Percentiles rank a stretch among this genome's conserved stretches.
phyloP scores from a whole-genome alignment of 768 basidiomycete genomes.

The Lentinus brumalis region DNA sequence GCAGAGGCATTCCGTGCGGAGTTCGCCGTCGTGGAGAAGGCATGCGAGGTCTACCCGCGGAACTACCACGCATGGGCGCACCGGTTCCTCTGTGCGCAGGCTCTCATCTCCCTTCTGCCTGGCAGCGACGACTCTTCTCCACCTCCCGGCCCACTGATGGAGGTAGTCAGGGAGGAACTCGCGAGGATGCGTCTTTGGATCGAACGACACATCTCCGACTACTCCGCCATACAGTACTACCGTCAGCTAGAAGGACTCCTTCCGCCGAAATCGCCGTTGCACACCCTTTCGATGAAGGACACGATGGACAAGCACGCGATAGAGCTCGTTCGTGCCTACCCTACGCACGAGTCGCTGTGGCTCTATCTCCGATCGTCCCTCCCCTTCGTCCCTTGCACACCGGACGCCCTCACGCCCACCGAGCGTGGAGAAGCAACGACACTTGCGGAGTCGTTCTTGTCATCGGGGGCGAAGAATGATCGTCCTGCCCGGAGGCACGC shows the following conservation, averaged over 20 bases:
- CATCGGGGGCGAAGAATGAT: background rate
- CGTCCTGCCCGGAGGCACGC: constrained; percentile 7
- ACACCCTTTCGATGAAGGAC: background rate
- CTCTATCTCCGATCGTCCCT: constrained; percentile 48
- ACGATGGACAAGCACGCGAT: constrained; percentile 40
- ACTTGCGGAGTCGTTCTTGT: background rate
- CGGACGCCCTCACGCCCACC: no score
- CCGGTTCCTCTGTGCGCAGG: constrained; percentile 51
- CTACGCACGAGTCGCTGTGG: constrained; percentile 66
- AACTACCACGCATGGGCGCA: constrained; percentile 79
- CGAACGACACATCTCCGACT: constrained; percentile 65
- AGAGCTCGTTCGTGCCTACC: constrained; percentile 51
- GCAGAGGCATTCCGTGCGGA: constrained; percentile 45
- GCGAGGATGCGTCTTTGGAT: constrained; percentile 51
- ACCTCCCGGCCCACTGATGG: constrained; percentile 5
- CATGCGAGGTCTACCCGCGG: constrained; percentile 65
- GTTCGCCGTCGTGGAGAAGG: constrained; percentile 45
- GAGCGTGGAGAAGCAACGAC: background rate
- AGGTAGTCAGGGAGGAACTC: constrained; percentile 44
- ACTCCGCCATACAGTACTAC: constrained; percentile 62
- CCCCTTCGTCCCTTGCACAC: background rate
- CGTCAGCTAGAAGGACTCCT: constrained; percentile 36
- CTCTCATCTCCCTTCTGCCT: constrained; percentile 26
- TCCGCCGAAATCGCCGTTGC: background rate
- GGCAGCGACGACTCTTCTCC: background rate